Base-by-base conservation (phyloP, 176 grass and related monocot genomes). In the maize (Zea mays) region DNA sequence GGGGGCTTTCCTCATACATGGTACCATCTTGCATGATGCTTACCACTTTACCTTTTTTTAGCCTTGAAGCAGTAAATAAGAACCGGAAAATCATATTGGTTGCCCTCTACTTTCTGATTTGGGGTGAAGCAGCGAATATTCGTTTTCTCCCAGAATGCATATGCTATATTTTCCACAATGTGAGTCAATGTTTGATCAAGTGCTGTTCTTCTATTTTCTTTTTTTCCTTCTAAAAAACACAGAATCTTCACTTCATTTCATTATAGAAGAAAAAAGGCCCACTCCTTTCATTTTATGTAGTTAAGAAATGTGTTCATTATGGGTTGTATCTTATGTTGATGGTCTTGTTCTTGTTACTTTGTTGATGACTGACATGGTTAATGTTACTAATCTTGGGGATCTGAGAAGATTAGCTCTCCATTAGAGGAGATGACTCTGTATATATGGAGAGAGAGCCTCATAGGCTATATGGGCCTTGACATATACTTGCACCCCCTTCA, bases 121-220 rank as follows among this genome's bases (percentile, higher is more conserved):
- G 96, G 96, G 96, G 96, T 52, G 96, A 98, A 83, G 96, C 96
- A 79, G 91, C 92, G 42, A 98, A 94, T 85, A 46, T 92, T 56
- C 89, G 96, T 14, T 98, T 98, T 83, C 91, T 98, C 78, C 92
- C 96, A 62, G 96, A 94, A 81, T 94, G 96, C 76, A 61, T 98
- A 73, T 98, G 96, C 77, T 98, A 94, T 79, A 98, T 98, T 82
- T 98, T 98, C 78, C 96, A 98, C 72, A 86, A 98, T 65, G 96
- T 98, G 74, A 98, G 96, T 84, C 65, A 19, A 60, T 82, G 78
- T 8, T 19, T 76, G 37, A 62, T 51, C 37, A 70, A 40, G 60
- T 62, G 21, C 37, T 58, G 21, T 6, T 17, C 8, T 59, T 81
- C 41, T 62, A 7, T 69, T 78, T 76, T 65, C 2, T 84, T 56